phyloP scores from a whole-genome alignment of 2,329 filamentous ascomycete species.

The Paramyrothecium sp. region DNA sequence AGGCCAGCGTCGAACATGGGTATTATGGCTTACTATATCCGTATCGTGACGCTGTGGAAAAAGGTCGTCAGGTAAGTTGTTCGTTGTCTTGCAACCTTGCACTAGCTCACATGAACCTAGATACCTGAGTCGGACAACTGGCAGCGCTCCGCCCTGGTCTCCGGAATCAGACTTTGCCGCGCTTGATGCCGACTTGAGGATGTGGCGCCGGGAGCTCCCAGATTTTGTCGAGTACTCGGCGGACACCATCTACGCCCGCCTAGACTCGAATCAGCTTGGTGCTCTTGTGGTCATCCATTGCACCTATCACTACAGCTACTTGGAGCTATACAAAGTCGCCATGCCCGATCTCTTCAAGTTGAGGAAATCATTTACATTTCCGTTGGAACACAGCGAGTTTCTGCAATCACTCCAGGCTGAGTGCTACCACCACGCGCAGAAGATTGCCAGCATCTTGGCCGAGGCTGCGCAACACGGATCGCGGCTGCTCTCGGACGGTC shows the following conservation, averaged over 20 bases:
- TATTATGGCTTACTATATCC: conserved; percentile 42
- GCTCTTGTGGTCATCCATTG: conserved; percentile 43
- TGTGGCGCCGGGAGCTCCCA: conserved; percentile 40
- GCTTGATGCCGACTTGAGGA: conserved; percentile 36
- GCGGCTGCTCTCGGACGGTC: conserved; percentile 39
- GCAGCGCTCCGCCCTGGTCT: conserved; percentile 38
- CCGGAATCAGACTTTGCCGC: conserved; percentile 40
- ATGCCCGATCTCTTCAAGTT: conserved; percentile 44
- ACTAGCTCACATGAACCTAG: conserved; percentile 13
- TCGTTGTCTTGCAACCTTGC: neutral
- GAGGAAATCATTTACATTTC: conserved; percentile 37
- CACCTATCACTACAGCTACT: conserved; percentile 44
- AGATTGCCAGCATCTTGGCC: conserved; percentile 35
- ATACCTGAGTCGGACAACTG: conserved; percentile 41
- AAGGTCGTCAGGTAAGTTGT: conserved; percentile 31
- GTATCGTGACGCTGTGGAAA: conserved; percentile 39
- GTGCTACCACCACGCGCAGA: conserved; percentile 35
- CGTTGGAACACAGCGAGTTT: conserved; percentile 34
- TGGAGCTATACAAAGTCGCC: conserved; percentile 44
- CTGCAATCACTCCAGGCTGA: conserved; percentile 33
- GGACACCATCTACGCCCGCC: conserved; percentile 43
- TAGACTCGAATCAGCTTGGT: conserved; percentile 44
- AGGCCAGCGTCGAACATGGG: conserved; percentile 40
- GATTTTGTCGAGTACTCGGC: conserved; percentile 41
- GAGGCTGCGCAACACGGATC: conserved; percentile 39